A percentile compares a stretch with the other conserved stretches of the same genome.
Conservation (phyloP, 2,329 filamentous ascomycete genomes). For the Pyrenochaeta sp. region DNA sequence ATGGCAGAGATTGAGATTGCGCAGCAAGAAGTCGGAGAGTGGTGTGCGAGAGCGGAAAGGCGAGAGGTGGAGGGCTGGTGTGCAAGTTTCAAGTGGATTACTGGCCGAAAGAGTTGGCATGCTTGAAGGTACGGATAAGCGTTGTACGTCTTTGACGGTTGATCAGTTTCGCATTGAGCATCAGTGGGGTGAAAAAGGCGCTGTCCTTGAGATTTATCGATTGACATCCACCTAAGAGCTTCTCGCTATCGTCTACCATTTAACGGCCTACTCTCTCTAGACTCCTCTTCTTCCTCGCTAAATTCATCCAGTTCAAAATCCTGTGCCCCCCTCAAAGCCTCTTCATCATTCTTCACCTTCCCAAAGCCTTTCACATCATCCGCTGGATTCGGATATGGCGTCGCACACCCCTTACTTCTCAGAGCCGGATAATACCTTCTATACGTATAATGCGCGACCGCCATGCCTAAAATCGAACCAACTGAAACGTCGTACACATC, state of each 20-base stretch:
- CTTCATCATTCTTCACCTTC: constrained; percentile 58
- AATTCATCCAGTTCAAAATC: constrained; percentile 50
- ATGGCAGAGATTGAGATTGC: constrained; percentile 27
- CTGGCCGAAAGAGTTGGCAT: constrained; percentile 42
- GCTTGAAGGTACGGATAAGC: background rate
- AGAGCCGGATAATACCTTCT: constrained; percentile 67
- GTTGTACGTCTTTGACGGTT: background rate
- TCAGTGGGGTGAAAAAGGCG: background rate
- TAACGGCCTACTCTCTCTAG: constrained; percentile 29
- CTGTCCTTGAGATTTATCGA: background rate
- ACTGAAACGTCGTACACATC: constrained; percentile 69
- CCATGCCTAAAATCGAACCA: constrained; percentile 63
- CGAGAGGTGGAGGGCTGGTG: constrained; percentile 44
- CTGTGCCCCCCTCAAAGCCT: constrained; percentile 39
- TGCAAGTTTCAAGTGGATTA: constrained; percentile 48
- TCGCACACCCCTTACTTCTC: constrained; percentile 59
- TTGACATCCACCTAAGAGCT: background rate
- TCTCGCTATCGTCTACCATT: constrained; percentile 26
- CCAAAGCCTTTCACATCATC: constrained; percentile 44
- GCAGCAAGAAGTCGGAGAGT: constrained; percentile 39
- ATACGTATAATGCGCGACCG: constrained; percentile 66
- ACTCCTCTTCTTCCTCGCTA: constrained; percentile 37
- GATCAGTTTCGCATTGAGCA: background rate
- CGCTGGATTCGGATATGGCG: constrained; percentile 56
- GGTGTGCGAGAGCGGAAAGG: constrained; percentile 31